A percentile compares a stretch with the other conserved stretches of the same genome.
Evolutionary conservation across 2,329 filamentous ascomycete genomes (phyloP).

Genomic region (Fusarium nodosum): DNA sequence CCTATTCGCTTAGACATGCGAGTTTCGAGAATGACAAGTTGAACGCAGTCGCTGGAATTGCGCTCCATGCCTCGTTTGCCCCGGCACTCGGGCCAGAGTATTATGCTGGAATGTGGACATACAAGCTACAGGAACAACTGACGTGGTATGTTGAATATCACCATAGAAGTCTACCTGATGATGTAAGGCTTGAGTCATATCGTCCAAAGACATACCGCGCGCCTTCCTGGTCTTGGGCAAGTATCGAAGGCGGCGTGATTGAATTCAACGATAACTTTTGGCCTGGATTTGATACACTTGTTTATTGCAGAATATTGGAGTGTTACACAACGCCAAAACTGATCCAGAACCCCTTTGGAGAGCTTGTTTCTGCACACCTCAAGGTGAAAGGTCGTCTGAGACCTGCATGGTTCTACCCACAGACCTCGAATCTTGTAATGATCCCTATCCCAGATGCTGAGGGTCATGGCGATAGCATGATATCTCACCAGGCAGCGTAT

Average conservation of each 20-base stretch:
- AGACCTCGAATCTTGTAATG: neutral
- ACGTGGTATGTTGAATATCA: neutral
- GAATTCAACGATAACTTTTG: neutral
- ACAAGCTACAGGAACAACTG: neutral
- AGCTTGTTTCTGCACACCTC: neutral
- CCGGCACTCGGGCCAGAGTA: neutral
- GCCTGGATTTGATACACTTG: neutral
- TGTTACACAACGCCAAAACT: neutral
- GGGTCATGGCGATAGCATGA: rapidly evolving
- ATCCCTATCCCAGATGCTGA: rapidly evolving
- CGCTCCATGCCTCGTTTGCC: neutral
- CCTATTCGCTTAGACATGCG: neutral
- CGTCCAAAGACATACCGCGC: neutral
- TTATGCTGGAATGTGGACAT: neutral
- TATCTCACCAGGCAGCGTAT: neutral
- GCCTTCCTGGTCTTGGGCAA: slow-evolving; percentile 5
- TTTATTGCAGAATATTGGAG: neutral
- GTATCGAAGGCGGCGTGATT: neutral
- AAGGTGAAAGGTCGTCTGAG: neutral
- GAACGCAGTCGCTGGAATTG: slow-evolving; percentile 3
- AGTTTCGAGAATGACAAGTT: slow-evolving; percentile 4
- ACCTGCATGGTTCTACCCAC: neutral
- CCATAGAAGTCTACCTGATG: neutral
- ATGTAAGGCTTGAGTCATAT: neutral
- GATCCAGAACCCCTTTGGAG: rapidly evolving